Evolutionary conservation across 2,329 filamentous ascomycete species (phyloP), one percentile per base, ranked within the genome.

Genomic region (Phaeosphaeriaceae sp.): DNA sequence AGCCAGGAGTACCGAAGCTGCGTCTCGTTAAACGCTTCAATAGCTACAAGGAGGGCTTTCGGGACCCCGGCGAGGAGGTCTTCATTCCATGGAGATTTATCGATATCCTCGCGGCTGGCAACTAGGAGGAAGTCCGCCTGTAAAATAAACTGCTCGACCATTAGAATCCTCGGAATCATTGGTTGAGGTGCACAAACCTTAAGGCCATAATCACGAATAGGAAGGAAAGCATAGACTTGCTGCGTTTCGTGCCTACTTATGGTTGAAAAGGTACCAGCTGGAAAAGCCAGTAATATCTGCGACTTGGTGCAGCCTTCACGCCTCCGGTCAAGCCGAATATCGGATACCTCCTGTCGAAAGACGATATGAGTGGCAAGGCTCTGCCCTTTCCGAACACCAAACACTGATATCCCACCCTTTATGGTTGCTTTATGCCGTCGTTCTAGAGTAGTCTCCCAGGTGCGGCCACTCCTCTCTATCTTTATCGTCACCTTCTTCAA

Each of bases 71-170:
- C 30, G 15, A 4, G 30, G 5, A 33, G 5, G 5, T 5, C 13
- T 5, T 16, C 5, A 11, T 33, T 33, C 30, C 30, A 33, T 11
- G 30, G 12, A 13, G 30, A 13, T 4, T 11, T 33, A 5, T 33
- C 30, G 30, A 33, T 13, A 33, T 33, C 30, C 13, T 33, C 30
- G 15, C 46, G 46, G 18, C 30, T 49, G 15, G 40, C 35, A 11
- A 40, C 39, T 16, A 39, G 42, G 9, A 49, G 46, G 18, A 49
- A 49, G 44, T 49, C 46, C 17, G 33, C 46, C 18, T 49, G 46
- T 5, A 49, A 38, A 28, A 49, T 9, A 34, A 49, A 49, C 46
- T 49, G 28, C n/a, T 21, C 21, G 33, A 6, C 33, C 33, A 37
- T 48, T 28, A 48, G 46, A 13, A 42, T 29, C 15, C 8, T 29